Percentiles rank a stretch among this genome's conserved stretches.
These are phyloP conservation scores for Didymella sp. DNA, from an alignment of 2,329 filamentous ascomycete genomes.

Conservation along the genomic window DNA sequence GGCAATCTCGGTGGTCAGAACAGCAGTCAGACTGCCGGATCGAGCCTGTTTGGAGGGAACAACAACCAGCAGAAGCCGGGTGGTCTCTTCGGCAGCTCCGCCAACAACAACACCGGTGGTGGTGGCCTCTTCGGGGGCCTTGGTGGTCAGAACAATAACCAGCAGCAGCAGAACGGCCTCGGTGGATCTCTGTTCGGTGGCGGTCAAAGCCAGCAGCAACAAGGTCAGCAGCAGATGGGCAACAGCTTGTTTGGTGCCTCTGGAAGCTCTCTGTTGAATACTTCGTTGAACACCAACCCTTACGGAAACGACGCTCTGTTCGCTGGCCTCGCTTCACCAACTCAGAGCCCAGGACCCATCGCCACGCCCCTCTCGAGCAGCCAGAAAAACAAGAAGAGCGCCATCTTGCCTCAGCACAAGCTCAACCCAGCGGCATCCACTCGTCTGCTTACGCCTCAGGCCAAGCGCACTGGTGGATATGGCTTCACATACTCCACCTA, in stretches of 20 bases:
- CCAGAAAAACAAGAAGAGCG: slow-evolving; percentile 78
- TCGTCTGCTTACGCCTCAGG: slow-evolving; percentile 79
- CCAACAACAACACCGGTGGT: slow-evolving; percentile 50
- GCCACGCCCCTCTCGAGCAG: slow-evolving; percentile 84
- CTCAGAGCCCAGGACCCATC: slow-evolving; percentile 81
- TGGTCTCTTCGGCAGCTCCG: slow-evolving; percentile 52
- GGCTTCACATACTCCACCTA: slow-evolving; percentile 95
- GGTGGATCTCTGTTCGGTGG: slow-evolving; percentile 53
- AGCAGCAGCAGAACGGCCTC: slow-evolving; percentile 50
- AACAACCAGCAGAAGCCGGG: slow-evolving; percentile 54
- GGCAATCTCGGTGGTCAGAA: slow-evolving; percentile 39
- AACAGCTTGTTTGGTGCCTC: slow-evolving; percentile 62
- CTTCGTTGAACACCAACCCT: slow-evolving; percentile 72
- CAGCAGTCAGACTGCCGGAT: slow-evolving; percentile 41
- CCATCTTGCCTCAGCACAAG: slow-evolving; percentile 85
- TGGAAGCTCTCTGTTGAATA: slow-evolving; percentile 58
- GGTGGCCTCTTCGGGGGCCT: slow-evolving; percentile 57
- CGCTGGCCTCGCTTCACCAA: slow-evolving; percentile 70
- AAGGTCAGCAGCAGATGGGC: slow-evolving; percentile 47
- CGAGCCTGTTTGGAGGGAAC: slow-evolving; percentile 49
- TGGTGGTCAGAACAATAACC: slow-evolving; percentile 51
- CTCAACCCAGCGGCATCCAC: slow-evolving; percentile 81
- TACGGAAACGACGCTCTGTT: slow-evolving; percentile 92
- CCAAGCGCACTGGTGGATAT: slow-evolving; percentile 73
- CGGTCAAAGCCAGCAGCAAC: slow-evolving; percentile 52